Evolutionary conservation across 169 alveolate species (phyloP).

Genomic region (Plasmodium inui): DNA sequence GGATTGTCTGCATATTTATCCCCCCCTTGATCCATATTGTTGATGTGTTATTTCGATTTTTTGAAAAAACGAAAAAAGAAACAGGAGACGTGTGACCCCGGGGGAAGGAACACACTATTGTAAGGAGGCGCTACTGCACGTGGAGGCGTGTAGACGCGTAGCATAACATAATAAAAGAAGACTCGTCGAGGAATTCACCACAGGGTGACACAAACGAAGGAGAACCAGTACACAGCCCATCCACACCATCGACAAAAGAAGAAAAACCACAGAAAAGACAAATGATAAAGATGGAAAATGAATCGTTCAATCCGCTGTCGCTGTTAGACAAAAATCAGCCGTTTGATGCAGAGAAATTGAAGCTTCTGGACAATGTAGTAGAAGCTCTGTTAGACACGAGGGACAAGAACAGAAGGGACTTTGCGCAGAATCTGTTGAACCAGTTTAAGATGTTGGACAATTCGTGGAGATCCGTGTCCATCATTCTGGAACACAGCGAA

Average conservation of each 20-base stretch:
- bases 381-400: conserved; percentile 90
- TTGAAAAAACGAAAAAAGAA: neutral
- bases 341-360: conserved; percentile 89
- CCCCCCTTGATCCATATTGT: neutral
- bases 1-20: neutral
- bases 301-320: conserved; percentile 82
- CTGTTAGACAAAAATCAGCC: conserved; percentile 89
- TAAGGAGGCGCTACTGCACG: neutral
- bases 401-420: conserved; percentile 85
- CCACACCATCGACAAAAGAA: neutral
- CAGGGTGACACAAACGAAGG: neutral
- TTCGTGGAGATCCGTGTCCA: conserved; percentile 93
- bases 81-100: neutral
- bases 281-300: conserved; percentile 60
- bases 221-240: neutral
- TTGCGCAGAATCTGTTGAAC: conserved; percentile 90
- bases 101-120: neutral
- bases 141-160: neutral
- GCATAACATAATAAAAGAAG: neutral
- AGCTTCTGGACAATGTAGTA: conserved; percentile 88
- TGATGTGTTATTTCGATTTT: neutral
- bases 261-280: neutral
- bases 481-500: conserved; percentile 87
- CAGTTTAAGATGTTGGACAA: conserved; percentile 90
- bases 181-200: neutral